Base-by-base conservation (phyloP, 1,284 basidiomycete genomes). In the Omphalotus olearius region DNA sequence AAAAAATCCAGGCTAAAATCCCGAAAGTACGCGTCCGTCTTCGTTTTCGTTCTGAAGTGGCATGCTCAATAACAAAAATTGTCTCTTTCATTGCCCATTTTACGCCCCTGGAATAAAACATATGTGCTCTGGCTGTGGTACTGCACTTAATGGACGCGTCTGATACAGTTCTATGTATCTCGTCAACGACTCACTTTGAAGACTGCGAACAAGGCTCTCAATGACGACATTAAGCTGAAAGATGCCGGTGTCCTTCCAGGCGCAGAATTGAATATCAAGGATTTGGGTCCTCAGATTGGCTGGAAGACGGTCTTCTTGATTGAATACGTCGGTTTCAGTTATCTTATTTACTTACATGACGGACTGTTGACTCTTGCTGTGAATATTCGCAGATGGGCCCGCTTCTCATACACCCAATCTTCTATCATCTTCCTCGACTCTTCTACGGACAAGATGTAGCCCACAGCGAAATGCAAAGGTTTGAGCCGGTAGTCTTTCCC, bases 231-330 rank as follows among this genome's bases (percentile, higher is more conserved):
- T 46, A 78, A 75, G 16, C 67, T 95, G 25, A 67, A 65, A 6
- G 77, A 80, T 23, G 78, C 81, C 30, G 82, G 79, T 1, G 63
- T 91, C 6, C 62, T 61, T 9, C 77, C 83, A 23, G 80, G 76
- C 11, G 79, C 75, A 14, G 82, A 85, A 48, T 64, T 94, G 45
- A 66, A 80, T 23, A 75, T 94, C 57, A 96, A 96, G 69, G 94
- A 98, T 69, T 72, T 98, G 36, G 94, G 94, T 0, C 79, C 85
- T 14, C 95, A 98, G 67, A 74, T 95, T 47, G 79, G 82, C 54
- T 97, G 93, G 90, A 79, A 76, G 60, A 87, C 85, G 0, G 90
- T 96, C 17, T 97, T 91, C 67, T 65, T 96, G 44, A 75, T 89
- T 51, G 93, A 97, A 93, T 97, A 96, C 61, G 93, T 93, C 68